A percentile compares a stretch with the other conserved stretches of the same genome.
These are phyloP conservation scores for Gossypium davidsonii DNA, from an alignment of 441 rosid genomes.

Conservation along the genomic window DNA sequence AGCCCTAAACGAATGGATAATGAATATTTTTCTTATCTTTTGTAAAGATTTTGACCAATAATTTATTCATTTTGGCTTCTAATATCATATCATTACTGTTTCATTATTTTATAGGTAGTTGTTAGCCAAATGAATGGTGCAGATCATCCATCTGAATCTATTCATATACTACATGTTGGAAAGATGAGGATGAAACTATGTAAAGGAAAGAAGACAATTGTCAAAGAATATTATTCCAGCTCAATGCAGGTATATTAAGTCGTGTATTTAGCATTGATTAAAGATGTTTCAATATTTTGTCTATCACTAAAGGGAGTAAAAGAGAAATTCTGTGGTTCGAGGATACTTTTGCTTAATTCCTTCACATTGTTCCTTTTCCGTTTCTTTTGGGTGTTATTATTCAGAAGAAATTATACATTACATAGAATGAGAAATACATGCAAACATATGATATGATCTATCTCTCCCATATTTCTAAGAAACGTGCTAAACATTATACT, in stretches of 20 bases:
- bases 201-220: slow-evolving; percentile 58
- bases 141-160: slow-evolving; percentile 64
- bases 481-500: neutral
- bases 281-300: neutral
- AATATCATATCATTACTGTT: slow-evolving; percentile 1
- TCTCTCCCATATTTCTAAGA: neutral
- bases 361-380: neutral
- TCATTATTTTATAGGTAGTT: slow-evolving; percentile 43
- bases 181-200: slow-evolving; percentile 93
- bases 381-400: neutral
- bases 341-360: neutral
- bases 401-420: neutral
- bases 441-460: neutral
- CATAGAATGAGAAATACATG: neutral
- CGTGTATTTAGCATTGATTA: neutral
- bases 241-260: slow-evolving; percentile 66
- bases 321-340: neutral
- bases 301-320: neutral
- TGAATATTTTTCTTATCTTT: neutral
- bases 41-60: neutral
- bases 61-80: neutral
- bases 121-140: slow-evolving; percentile 72
- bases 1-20: slow-evolving; percentile 50
- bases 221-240: slow-evolving; percentile 81
- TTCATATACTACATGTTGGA: slow-evolving; percentile 79